Conservation (phyloP, 106 monocot species). For the Alisma plantagoaquatica region DNA sequence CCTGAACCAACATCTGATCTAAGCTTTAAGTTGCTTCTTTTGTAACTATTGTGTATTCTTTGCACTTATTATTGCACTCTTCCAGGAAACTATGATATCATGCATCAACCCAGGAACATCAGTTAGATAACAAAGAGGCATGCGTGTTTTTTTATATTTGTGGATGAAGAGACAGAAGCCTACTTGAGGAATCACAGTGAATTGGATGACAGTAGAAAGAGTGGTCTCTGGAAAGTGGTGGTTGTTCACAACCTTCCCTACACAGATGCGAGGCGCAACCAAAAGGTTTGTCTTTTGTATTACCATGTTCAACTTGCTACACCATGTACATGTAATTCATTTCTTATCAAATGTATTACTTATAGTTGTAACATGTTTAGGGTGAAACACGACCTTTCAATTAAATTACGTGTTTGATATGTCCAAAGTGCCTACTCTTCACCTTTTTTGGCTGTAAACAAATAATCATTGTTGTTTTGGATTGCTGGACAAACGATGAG, state of each 20-base stretch:
- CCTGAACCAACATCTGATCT: no score
- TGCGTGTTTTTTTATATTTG: conserved; percentile 87
- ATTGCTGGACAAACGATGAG: no score
- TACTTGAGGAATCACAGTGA: conserved; percentile 64
- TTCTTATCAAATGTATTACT: no score
- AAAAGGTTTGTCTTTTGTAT: conserved; percentile 88
- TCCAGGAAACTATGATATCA: conserved; percentile 87
- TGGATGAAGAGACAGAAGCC: conserved; percentile 80
- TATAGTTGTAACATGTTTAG: no score
- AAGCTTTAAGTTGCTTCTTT: background rate
- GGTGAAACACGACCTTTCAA: no score
- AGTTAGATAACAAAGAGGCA: conserved; percentile 50
- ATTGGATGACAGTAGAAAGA: conserved; percentile 25
- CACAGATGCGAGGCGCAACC: conserved; percentile 70
- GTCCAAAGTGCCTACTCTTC: no score
- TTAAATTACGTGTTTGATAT: no score
- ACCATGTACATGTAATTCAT: no score
- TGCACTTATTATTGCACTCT: conserved; percentile 11
- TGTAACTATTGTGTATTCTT: background rate
- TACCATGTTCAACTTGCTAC: no score
- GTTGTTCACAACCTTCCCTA: conserved; percentile 86
- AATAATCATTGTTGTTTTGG: no score
- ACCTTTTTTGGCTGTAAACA: no score
- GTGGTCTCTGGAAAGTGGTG: conserved; percentile 85
- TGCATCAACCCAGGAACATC: conserved; percentile 86